Evolutionary conservation across 192 early-diverging fungal genomes (phyloP).

Genomic region (Geranomyces variabilis): DNA sequence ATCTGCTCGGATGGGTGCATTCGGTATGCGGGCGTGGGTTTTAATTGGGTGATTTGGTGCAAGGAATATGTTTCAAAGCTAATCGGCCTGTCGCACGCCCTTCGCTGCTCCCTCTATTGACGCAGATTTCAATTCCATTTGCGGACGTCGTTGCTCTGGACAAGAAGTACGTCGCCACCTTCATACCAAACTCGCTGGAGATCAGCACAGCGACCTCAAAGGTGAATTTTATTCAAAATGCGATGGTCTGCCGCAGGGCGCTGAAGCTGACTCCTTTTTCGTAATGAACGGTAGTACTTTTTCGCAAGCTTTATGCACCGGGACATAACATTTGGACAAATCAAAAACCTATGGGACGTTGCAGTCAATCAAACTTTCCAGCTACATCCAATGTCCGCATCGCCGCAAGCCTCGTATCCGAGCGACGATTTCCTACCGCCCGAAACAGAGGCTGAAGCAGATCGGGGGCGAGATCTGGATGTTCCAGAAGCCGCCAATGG

Average conservation of each 20-base stretch:
- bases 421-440: too few species aligned
- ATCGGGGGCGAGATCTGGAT: not conserved
- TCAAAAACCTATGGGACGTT: conserved; percentile 35
- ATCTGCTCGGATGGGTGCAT: conserved; percentile 53
- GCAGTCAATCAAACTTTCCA: conserved; percentile 15
- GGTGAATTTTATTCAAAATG: not conserved
- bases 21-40: conserved; percentile 30
- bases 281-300: conserved; percentile 34
- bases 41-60: too few species aligned
- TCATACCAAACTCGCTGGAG: conserved; percentile 54
- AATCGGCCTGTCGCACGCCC: too few species aligned
- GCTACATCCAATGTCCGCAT: not conserved
- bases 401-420: not conserved
- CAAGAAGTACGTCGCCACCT: conserved; percentile 46
- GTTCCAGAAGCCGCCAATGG: not conserved
- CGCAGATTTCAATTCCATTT: conserved; percentile 26
- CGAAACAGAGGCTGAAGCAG: not conserved
- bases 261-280: too few species aligned
- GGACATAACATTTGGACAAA: conserved; percentile 35
- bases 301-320: conserved; percentile 52
- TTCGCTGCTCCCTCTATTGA: not conserved
- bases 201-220: conserved; percentile 32
- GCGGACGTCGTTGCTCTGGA: conserved; percentile 44
- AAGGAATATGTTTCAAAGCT: too few species aligned
- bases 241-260: not conserved